These are phyloP conservation scores for Tetrapisispora namnaoensis DNA, from an alignment of 805 yeast genomes.

Conservation along the genomic window DNA sequence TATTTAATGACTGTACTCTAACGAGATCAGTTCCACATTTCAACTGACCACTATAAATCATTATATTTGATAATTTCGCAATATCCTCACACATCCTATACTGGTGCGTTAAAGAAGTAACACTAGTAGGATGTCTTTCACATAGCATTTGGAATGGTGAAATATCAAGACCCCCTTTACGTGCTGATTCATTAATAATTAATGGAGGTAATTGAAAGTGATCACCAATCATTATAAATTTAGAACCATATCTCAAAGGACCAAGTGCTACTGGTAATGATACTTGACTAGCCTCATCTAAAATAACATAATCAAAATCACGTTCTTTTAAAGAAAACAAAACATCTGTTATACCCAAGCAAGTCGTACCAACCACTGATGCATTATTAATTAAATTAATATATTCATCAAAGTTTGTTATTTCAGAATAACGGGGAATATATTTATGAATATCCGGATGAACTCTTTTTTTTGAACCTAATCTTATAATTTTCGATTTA, in stretches of 20 bases:
- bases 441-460: slow-evolving; percentile 52
- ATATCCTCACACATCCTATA: slow-evolving; percentile 90
- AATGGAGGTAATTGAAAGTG: slow-evolving; percentile 90
- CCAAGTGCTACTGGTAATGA: slow-evolving; percentile 88
- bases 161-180: slow-evolving; percentile 43
- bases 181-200: slow-evolving; percentile 60
- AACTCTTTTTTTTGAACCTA: slow-evolving; percentile 52
- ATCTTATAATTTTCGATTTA: slow-evolving; percentile 46
- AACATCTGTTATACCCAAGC: slow-evolving; percentile 49
- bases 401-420: slow-evolving; percentile 38
- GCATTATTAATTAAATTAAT: slow-evolving; percentile 41
- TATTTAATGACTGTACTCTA: slow-evolving; percentile 43
- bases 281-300: slow-evolving; percentile 95
- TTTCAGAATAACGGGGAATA: slow-evolving; percentile 36
- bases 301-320: slow-evolving; percentile 81
- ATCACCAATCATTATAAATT: slow-evolving; percentile 91
- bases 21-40: slow-evolving; percentile 65
- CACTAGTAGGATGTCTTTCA: slow-evolving; percentile 60
- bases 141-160: slow-evolving; percentile 72
- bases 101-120: slow-evolving; percentile 71
- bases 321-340: slow-evolving; percentile 29
- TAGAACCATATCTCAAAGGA: slow-evolving; percentile 67
- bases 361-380: slow-evolving; percentile 79
- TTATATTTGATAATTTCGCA: slow-evolving; percentile 68
- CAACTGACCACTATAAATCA: slow-evolving; percentile 67